Evolutionary conservation across 2,329 filamentous ascomycete genomes (phyloP), one percentile per base, ranked within the genome.

Genomic region (Cryphonectria naterciae): DNA sequence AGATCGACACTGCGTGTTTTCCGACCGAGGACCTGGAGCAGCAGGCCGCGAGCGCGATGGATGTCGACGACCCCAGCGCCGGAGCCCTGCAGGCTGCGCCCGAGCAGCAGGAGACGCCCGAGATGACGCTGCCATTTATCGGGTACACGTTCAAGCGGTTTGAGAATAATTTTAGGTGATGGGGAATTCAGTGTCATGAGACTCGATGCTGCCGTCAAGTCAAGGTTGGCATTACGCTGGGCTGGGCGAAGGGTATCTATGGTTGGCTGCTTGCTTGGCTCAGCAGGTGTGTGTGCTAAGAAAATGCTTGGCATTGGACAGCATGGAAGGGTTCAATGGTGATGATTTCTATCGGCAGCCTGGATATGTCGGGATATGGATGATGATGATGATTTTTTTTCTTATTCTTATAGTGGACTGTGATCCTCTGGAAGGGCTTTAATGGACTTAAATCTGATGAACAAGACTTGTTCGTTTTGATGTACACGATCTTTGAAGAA

Each of bases 21-120:
- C 92, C 92, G 6, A 93, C 91, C 74, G 92, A 93, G 76, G 91
- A 94, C 77, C 92, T 94, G 76, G 90, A 91, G 72, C 91, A 92
- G 80, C 71, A 72, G 69, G 68, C 68, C 6, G 63, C 56, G 13
- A 61, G 72, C n/a, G 68, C 72, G 10, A 72, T 73, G 46, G 68
- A 69, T 19, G 52, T 63, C 37, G 68, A 70, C 37, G 68, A 68
- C 15, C 49, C 58, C 22, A 32, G 43, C 28, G 62, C 32, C 28
- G 70, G 35, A 6, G 68, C 56, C n/a, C 52, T 64, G 37, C 67
- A 61, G 2, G 69, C 52, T 4, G 68, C 70, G 2, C 65, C 68
- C 19, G 71, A 70, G 19, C 70, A 71, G 64, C 41, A 70, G 4
- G 66, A 74, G 49, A 71, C 73, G 41, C 74, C 71, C 1, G 74